phyloP scores from a whole-genome alignment of 208 protist genomes.

The Crithidia expoeki region DNA sequence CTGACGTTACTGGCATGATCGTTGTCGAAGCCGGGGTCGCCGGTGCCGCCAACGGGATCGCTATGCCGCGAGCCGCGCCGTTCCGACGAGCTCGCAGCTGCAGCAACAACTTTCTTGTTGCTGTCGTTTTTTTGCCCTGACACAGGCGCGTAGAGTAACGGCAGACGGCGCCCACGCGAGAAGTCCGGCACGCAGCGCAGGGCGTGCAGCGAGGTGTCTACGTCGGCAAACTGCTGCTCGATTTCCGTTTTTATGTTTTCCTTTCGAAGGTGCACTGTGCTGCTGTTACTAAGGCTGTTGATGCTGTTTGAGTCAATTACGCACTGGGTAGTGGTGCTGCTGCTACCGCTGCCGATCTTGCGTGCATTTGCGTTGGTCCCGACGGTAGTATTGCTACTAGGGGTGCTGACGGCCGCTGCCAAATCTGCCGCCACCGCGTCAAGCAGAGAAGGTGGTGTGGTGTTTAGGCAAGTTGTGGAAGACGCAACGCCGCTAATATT shows the following conservation, averaged over 20 bases:
- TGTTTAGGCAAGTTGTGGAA: background rate
- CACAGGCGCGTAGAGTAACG: background rate
- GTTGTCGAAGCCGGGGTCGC: conserved; percentile 15
- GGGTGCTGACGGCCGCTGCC: background rate
- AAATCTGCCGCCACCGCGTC: conserved; percentile 14
- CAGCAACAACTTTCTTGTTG: background rate
- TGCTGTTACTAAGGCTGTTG: background rate
- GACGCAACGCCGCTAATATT: background rate
- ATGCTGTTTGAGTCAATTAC: background rate
- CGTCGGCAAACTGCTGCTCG: conserved; percentile 27
- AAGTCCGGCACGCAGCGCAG: conserved; percentile 32
- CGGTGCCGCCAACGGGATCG: conserved; percentile 7
- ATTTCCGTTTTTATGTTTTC: conserved; percentile 21
- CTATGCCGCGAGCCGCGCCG: conserved; percentile 16
- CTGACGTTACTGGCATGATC: background rate
- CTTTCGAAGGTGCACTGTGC: conserved; percentile 1
- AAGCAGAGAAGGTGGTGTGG: conserved; percentile 1
- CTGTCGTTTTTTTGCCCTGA: background rate
- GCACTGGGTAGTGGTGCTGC: background rate
- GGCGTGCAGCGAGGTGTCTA: conserved; percentile 32
- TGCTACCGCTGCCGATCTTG: conserved; percentile 1
- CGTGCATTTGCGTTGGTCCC: background rate
- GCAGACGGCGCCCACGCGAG: conserved; percentile 3
- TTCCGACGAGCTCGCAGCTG: background rate
- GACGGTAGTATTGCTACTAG: background rate